These are phyloP conservation scores for Cicer arietinum DNA, from an alignment of 306 rosid species.

Conservation along the genomic window DNA sequence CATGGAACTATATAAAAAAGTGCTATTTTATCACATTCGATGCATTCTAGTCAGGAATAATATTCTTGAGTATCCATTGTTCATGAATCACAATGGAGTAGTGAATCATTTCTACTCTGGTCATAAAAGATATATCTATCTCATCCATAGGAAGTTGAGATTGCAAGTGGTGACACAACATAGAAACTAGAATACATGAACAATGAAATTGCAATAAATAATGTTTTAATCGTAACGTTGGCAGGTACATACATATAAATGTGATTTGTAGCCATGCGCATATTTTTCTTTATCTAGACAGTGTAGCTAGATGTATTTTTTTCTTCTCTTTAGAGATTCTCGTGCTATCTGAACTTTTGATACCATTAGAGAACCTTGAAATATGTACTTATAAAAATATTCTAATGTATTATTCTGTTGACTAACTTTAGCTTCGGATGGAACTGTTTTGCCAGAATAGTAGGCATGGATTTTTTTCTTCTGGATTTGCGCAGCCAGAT, in stretches of 20 bases:
- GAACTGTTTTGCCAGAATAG: constrained; percentile 67
- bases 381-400: constrained; percentile 11
- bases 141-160: constrained; percentile 1
- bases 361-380: constrained; percentile 6
- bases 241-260: constrained; percentile 4
- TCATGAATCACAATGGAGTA: constrained; percentile 29
- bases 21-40: background rate
- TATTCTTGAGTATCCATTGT: constrained; percentile 26
- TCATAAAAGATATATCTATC: background rate
- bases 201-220: background rate
- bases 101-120: constrained; percentile 36
- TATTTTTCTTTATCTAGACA: constrained; percentile 13
- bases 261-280: background rate
- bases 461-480: constrained; percentile 69
- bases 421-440: constrained; percentile 53
- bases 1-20: background rate
- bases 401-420: constrained; percentile 15
- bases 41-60: background rate
- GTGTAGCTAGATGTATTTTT: constrained; percentile 14
- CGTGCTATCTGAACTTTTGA: constrained; percentile 6
- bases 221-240: constrained; percentile 13
- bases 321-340: background rate
- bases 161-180: background rate
- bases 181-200: constrained; percentile 22
- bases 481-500: constrained; percentile 70